phyloP scores from a whole-genome alignment of 306 rosid species.

The Prinsepia uniflora region DNA sequence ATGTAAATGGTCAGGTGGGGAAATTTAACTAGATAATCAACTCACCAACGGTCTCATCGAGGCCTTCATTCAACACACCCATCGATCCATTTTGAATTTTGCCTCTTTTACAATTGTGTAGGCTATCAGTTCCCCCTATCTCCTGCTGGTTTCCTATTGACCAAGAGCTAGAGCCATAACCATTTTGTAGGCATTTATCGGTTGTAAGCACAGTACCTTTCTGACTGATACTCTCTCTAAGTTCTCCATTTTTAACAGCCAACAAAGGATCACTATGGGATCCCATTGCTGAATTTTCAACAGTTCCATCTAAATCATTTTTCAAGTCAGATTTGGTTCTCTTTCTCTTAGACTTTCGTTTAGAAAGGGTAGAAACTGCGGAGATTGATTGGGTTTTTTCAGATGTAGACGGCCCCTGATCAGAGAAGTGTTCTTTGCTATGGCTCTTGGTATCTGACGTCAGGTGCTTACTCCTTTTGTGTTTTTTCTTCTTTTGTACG shows the following conservation, averaged over 20 bases:
- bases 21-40: conserved; percentile 20
- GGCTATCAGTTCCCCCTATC: conserved; percentile 21
- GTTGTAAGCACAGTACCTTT: conserved; percentile 43
- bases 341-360: conserved; percentile 38
- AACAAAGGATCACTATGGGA: conserved; percentile 23
- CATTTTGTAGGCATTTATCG: conserved; percentile 26
- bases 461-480: conserved; percentile 41
- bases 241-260: conserved; percentile 36
- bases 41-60: conserved; percentile 71
- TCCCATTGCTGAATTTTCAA: background rate
- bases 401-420: conserved; percentile 53
- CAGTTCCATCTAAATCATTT: conserved; percentile 25
- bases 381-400: conserved; percentile 29
- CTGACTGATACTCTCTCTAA: conserved; percentile 34
- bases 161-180: conserved; percentile 16
- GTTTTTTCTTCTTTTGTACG: conserved; percentile 46
- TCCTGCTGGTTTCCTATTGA: conserved; percentile 28
- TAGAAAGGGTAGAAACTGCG: conserved; percentile 15
- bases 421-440: conserved; percentile 37
- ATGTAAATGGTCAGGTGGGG: conserved; percentile 8
- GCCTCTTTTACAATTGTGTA: conserved; percentile 31
- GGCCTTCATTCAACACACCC: conserved; percentile 40
- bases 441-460: conserved; percentile 22
- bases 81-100: conserved; percentile 35
- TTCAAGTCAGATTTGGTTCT: conserved; percentile 27